A percentile compares a stretch with the other conserved stretches of the same genome.
Conservation (phyloP, 2,329 filamentous ascomycete genomes). For the Colletotrichum phormii region DNA sequence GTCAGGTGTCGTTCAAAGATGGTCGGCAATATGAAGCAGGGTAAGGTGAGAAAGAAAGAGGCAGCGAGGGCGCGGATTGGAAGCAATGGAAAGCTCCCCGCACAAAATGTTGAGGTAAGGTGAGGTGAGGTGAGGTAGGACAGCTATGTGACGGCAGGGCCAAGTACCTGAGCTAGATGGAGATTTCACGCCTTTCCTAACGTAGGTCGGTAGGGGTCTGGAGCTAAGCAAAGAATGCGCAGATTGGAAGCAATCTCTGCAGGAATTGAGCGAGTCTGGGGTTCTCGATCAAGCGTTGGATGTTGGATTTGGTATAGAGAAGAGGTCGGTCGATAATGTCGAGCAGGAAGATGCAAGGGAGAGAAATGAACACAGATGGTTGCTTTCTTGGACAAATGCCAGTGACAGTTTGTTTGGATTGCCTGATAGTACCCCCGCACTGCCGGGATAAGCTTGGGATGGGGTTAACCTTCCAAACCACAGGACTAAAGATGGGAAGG, state of each 20-base stretch:
- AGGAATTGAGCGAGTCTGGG: conserved; percentile 23
- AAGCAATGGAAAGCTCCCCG: conserved; percentile 11
- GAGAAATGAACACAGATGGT: neutral
- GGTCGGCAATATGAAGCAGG: conserved; percentile 11
- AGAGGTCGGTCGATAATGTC: neutral
- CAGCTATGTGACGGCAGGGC: conserved; percentile 20
- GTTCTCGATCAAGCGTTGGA: conserved; percentile 24
- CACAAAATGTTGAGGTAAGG: conserved; percentile 33
- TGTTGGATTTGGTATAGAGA: conserved; percentile 11
- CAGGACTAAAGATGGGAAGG: conserved; percentile 6
- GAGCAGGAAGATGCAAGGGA: neutral
- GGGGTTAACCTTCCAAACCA: conserved; percentile 17
- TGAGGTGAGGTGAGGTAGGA: conserved; percentile 21
- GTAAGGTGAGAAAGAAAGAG: neutral
- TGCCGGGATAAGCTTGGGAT: conserved; percentile 21
- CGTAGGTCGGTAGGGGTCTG: conserved; percentile 35
- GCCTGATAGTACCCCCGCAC: conserved; percentile 19
- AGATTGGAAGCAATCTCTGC: conserved; percentile 34
- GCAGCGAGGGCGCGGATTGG: conserved; percentile 12
- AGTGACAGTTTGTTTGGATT: neutral
- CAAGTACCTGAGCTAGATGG: conserved; percentile 24
- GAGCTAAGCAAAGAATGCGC: conserved; percentile 34
- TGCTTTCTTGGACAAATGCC: neutral
- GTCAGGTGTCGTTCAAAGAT: conserved; percentile 13
- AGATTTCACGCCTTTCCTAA: conserved; percentile 31